phyloP scores from a whole-genome alignment of 2,329 filamentous ascomycete genomes.

The Kalmusia sp. region DNA sequence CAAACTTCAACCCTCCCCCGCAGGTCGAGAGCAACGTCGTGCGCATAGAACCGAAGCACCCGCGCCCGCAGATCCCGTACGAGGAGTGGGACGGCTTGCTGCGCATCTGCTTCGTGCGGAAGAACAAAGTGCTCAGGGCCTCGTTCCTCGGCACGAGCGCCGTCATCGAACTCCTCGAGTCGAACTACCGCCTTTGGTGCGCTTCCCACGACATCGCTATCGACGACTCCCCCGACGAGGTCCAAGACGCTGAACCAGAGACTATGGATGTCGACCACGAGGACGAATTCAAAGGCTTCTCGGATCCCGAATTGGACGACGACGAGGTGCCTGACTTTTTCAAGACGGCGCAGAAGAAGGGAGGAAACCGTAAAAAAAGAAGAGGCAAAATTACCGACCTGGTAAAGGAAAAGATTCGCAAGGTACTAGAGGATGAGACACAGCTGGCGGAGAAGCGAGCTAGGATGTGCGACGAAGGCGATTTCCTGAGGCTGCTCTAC shows the following conservation, averaged over 20 bases:
- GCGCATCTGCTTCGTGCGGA: constrained; percentile 80
- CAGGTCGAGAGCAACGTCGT: constrained; percentile 92
- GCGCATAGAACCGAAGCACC: constrained; percentile 84
- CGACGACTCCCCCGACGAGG: constrained; percentile 64
- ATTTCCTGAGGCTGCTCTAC: constrained; percentile 82
- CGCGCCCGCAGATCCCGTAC: constrained; percentile 86
- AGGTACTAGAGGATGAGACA: constrained; percentile 82
- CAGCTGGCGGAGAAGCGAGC: constrained; percentile 81
- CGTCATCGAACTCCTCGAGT: constrained; percentile 81
- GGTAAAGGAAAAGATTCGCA: constrained; percentile 85
- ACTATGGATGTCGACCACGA: constrained; percentile 54
- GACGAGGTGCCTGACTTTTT: constrained; percentile 87
- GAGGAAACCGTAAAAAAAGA: constrained; percentile 68
- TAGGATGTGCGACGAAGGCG: constrained; percentile 88
- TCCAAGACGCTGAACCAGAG: constrained; percentile 50
- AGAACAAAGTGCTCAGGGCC: constrained; percentile 88
- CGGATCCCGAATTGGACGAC: constrained; percentile 63
- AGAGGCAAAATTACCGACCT: constrained; percentile 82
- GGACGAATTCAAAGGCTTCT: constrained; percentile 57
- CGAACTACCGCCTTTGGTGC: constrained; percentile 90
- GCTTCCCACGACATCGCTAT: constrained; percentile 82
- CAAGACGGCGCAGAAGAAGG: constrained; percentile 68
- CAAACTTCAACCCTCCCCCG: constrained; percentile 96
- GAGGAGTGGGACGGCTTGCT: constrained; percentile 95
- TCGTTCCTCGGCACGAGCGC: constrained; percentile 82